These are phyloP conservation scores for Aspergillus sergii DNA, from an alignment of 2,329 filamentous ascomycete species.

Conservation along the genomic window DNA sequence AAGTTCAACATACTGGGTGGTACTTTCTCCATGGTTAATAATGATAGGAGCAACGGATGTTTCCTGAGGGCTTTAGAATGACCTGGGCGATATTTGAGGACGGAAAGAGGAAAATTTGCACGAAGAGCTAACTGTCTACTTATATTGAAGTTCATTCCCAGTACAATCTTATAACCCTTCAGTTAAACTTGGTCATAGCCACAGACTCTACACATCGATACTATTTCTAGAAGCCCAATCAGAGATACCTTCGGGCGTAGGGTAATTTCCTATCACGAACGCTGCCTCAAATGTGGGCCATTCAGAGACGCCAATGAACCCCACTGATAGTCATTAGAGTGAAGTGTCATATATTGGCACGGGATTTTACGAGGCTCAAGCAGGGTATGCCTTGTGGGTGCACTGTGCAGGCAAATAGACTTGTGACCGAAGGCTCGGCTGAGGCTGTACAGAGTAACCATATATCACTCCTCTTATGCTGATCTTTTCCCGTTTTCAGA, in stretches of 20 bases:
- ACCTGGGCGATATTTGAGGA: no score
- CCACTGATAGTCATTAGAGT: conserved; percentile 3
- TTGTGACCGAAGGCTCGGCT: not conserved
- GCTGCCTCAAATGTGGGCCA: not conserved
- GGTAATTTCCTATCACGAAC: not conserved
- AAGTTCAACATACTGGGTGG: not conserved
- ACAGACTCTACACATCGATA: not conserved
- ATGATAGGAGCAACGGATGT: not conserved
- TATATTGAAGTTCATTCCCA: not conserved
- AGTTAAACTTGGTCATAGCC: not conserved
- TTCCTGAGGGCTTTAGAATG: no score
- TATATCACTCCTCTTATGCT: not conserved
- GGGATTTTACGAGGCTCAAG: conserved; percentile 8
- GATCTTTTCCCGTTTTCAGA: not conserved
- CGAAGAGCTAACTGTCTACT: not conserved
- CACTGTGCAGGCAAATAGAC: not conserved
- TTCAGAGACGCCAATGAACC: not conserved
- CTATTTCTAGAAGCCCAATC: not conserved
- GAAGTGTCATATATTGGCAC: not conserved
- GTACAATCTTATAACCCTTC: not conserved
- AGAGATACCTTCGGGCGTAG: not conserved
- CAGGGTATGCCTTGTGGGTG: conserved; percentile 13
- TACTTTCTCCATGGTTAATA: conserved; percentile 7
- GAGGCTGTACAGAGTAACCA: not conserved
- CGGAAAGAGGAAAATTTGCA: no score